Evolutionary conservation across 805 yeast genomes (phyloP).

Genomic region (Lipomyces anomalus): DNA sequence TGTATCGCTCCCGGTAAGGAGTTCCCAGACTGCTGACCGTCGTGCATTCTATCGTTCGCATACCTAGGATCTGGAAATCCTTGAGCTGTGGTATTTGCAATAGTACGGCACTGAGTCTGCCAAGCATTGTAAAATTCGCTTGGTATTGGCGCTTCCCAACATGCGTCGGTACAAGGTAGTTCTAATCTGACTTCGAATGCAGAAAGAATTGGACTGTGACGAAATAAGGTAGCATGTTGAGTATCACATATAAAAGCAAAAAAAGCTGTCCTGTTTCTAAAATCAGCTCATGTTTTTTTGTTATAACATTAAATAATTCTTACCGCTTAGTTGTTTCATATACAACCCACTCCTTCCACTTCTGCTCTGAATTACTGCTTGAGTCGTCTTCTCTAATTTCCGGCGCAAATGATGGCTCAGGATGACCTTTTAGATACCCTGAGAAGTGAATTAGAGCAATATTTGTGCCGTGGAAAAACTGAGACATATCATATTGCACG

Average conservation of each 20-base stretch:
- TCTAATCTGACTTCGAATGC: constrained; percentile 43
- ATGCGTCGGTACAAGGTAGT: constrained; percentile 42
- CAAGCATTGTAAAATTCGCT: constrained; percentile 15
- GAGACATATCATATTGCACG: constrained; percentile 31
- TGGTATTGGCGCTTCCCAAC: constrained; percentile 37
- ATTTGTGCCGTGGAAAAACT: constrained; percentile 31
- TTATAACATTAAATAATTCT: not conserved
- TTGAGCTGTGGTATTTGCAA: not conserved
- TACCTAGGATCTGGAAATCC: not conserved
- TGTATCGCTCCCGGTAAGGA: not conserved
- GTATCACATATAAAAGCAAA: constrained; percentile 42
- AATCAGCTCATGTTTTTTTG: not conserved
- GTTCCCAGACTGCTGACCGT: not conserved
- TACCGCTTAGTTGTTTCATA: constrained; percentile 40
- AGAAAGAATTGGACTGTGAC: constrained; percentile 35
- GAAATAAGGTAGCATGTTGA: constrained; percentile 37
- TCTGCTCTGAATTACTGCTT: constrained; percentile 19
- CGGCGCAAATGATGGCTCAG: constrained; percentile 23
- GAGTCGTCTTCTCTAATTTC: too few relatives aligned
- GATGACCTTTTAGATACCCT: constrained; percentile 28
- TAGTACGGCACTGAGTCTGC: constrained; percentile 5
- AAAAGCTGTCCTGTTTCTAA: constrained; percentile 34
- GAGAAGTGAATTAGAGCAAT: constrained; percentile 30
- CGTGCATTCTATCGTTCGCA: not conserved
- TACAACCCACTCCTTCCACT: constrained; percentile 45